Percentiles rank a stretch among this genome's conserved stretches.
These are phyloP conservation scores for Aspergillus ustus DNA, from an alignment of 2,329 filamentous ascomycete genomes.

Conservation along the genomic window DNA sequence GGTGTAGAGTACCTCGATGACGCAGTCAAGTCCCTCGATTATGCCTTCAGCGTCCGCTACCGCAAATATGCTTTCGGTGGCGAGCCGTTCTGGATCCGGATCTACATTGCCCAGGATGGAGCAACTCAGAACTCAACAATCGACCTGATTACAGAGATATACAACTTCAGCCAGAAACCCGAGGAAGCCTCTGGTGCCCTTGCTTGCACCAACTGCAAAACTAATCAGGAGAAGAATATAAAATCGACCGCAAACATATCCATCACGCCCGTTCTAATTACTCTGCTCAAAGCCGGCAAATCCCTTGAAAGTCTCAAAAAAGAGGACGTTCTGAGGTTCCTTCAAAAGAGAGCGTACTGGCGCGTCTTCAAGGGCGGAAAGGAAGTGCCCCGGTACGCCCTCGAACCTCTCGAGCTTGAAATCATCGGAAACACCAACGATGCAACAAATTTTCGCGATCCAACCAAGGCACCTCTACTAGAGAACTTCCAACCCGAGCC, in stretches of 20 bases:
- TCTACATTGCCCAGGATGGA: not conserved
- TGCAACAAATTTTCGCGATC: not conserved
- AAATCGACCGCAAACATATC: not conserved
- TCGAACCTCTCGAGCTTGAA: not conserved
- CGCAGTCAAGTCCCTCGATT: not conserved
- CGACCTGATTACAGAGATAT: not conserved
- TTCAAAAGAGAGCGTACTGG: not conserved
- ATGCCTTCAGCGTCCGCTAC: slow-evolving; percentile 3
- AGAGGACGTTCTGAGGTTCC: not conserved
- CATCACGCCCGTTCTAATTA: not conserved
- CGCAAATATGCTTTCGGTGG: not conserved
- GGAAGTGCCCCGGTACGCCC: not conserved
- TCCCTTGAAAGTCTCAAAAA: not conserved
- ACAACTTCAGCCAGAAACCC: slow-evolving; percentile 1
- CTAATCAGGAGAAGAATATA: not conserved
- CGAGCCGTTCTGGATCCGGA: slow-evolving; percentile 1
- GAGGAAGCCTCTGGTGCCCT: not conserved
- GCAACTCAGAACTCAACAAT: not conserved
- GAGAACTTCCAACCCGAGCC: not conserved
- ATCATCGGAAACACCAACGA: slow-evolving; percentile 4
- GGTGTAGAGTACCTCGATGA: slow-evolving; percentile 1
- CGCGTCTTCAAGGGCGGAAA: not conserved
- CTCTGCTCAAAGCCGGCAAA: not conserved
- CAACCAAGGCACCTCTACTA: not conserved
- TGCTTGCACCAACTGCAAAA: slow-evolving; percentile 1